Conservation (phyloP, 306 rosid species). For the Myrica gale region DNA sequence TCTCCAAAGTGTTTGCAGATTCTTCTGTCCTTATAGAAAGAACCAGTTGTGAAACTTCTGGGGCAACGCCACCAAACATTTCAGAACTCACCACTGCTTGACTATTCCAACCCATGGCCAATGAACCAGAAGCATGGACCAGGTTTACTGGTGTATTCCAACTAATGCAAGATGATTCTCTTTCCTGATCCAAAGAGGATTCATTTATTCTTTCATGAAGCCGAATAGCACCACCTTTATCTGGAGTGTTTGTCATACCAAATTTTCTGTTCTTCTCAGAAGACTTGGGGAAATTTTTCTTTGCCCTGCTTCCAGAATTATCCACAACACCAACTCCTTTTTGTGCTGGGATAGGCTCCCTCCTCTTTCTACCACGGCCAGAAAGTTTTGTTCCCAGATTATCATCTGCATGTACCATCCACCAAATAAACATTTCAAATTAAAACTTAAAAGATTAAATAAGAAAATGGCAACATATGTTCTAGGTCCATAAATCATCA, state of each 20-base stretch:
- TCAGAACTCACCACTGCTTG: constrained; percentile 39
- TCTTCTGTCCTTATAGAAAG: constrained; percentile 43
- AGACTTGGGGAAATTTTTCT: constrained; percentile 30
- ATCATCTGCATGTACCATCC: constrained; percentile 57
- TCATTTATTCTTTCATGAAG: constrained; percentile 9
- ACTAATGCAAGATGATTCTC: constrained; percentile 30
- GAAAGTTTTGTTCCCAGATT: constrained; percentile 38
- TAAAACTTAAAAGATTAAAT: constrained; percentile 13
- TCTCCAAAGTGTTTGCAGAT: constrained; percentile 43
- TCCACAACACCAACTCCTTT: constrained; percentile 34
- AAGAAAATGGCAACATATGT: constrained; percentile 2
- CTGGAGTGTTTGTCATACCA: constrained; percentile 3
- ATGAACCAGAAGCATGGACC: constrained; percentile 33
- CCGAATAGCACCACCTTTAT: constrained; percentile 12
- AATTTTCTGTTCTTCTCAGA: constrained; percentile 37
- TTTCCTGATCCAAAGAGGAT: constrained; percentile 17
- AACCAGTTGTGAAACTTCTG: constrained; percentile 42
- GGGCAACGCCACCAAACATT: constrained; percentile 36
- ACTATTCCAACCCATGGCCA: constrained; percentile 35
- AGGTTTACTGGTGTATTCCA: constrained; percentile 23
- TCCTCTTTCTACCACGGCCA: constrained; percentile 44
- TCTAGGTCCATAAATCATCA: constrained; percentile 23
- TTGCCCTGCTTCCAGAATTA: constrained; percentile 39
- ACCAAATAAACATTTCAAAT: constrained; percentile 33
- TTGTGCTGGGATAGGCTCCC: constrained; percentile 42